Evolutionary conservation across 2,329 filamentous ascomycete genomes (phyloP).

Genomic region (Fusarium agapanthi): DNA sequence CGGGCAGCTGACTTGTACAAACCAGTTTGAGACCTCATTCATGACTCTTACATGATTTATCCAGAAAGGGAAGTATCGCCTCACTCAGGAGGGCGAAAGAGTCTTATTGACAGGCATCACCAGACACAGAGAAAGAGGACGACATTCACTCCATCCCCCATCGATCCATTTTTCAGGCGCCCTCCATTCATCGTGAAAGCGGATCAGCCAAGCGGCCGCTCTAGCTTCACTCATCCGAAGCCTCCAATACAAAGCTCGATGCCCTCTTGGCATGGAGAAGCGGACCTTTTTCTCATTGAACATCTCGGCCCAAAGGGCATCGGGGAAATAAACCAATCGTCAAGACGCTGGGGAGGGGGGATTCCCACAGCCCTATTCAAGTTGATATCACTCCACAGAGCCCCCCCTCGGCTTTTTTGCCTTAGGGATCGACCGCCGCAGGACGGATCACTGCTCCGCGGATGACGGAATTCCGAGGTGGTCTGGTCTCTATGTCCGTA

Average conservation of each 20-base stretch:
- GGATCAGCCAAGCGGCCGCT: constrained; percentile 18
- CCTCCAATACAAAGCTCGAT: background rate
- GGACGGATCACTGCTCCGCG: constrained; percentile 6
- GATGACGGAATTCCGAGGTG: background rate
- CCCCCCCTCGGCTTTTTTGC: constrained; percentile 17
- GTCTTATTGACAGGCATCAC: constrained; percentile 6
- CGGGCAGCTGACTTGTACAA: background rate
- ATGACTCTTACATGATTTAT: background rate
- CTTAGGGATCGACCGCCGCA: constrained; percentile 4
- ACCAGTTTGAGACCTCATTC: background rate
- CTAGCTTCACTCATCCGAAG: background rate
- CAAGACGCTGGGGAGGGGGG: background rate
- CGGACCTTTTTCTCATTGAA: background rate
- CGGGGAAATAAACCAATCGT: background rate
- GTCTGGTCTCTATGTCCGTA: background rate
- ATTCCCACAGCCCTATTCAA: constrained; percentile 27
- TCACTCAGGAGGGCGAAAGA: background rate
- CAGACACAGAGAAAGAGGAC: background rate
- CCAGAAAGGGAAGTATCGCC: background rate
- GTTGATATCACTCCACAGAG: constrained; percentile 18
- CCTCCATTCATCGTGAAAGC: constrained; percentile 1
- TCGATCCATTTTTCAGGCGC: constrained; percentile 6
- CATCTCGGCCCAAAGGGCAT: background rate
- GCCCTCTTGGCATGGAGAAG: constrained; percentile 6
- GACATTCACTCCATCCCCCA: background rate